A percentile compares a stretch with the other conserved stretches of the same genome.
Evolutionary conservation across 805 yeast species (phyloP).

Genomic region (Saccharomyces kudriavzevii): DNA sequence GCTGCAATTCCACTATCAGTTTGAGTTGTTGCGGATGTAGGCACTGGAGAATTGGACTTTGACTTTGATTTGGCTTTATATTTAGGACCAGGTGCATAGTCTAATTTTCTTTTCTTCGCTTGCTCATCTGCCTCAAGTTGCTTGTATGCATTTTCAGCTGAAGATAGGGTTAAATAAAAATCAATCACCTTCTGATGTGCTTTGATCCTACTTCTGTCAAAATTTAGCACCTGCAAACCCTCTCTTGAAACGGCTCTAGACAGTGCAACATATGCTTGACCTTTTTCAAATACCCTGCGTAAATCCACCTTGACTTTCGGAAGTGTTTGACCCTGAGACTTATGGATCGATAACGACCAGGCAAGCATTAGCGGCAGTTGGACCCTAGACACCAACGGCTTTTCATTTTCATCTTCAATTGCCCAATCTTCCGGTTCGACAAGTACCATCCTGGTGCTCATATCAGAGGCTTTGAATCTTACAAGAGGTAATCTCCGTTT

Average conservation of each 20-base stretch:
- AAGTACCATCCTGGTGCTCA: conserved; percentile 63
- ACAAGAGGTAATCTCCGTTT: conserved; percentile 64
- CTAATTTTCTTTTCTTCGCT: background rate
- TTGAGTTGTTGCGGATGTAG: background rate
- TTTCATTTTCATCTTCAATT: conserved; percentile 64
- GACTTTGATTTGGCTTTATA: background rate
- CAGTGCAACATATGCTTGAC: conserved; percentile 93
- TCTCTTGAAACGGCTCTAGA: conserved; percentile 80
- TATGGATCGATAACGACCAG: conserved; percentile 94
- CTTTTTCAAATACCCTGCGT: conserved; percentile 70
- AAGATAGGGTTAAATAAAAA: conserved; percentile 50
- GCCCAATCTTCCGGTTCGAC: conserved; percentile 80
- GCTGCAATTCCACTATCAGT: background rate
- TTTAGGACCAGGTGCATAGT: conserved; percentile 1
- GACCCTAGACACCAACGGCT: conserved; percentile 57
- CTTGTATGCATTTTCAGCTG: conserved; percentile 26
- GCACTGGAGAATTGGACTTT: conserved; percentile 1
- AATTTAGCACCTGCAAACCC: conserved; percentile 76
- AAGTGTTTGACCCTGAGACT: conserved; percentile 89
- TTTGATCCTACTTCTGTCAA: conserved; percentile 51
- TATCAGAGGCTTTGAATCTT: conserved; percentile 62
- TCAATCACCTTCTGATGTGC: conserved; percentile 64
- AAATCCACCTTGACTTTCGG: conserved; percentile 72
- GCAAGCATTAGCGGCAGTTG: conserved; percentile 89
- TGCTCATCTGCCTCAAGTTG: conserved; percentile 1